Conservation (phyloP, 73 alveolate genomes). For the Stentor coeruleus region DNA sequence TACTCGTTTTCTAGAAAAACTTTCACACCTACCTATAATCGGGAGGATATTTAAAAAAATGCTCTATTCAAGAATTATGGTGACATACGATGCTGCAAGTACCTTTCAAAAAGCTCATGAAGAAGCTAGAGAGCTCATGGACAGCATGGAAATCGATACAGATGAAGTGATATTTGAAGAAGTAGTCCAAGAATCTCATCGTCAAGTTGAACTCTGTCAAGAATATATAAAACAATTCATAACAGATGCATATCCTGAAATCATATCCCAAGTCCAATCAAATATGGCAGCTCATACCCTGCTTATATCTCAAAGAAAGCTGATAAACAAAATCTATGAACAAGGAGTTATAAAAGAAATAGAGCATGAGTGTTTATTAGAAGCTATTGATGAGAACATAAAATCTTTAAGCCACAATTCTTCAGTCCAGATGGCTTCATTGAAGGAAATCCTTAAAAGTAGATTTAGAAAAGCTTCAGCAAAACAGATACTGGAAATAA, state of each 20-base stretch:
- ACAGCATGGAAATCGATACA: constrained; percentile 23
- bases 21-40: constrained; percentile 10
- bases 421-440: not conserved
- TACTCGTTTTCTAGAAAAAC: not conserved
- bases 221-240: not conserved
- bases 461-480: not conserved
- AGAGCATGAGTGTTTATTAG: not conserved
- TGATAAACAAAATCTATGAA: not conserved
- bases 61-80: constrained; percentile 22
- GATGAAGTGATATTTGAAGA: constrained; percentile 13
- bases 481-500: not conserved
- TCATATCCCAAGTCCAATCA: constrained; percentile 20
- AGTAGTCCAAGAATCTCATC: constrained; percentile 4
- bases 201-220: not conserved
- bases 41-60: not conserved
- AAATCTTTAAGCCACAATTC: not conserved
- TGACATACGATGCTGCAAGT: constrained; percentile 32
- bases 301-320: constrained; percentile 10
- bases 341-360: constrained; percentile 18
- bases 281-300: constrained; percentile 24
- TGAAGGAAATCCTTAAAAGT: not conserved
- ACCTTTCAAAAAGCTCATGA: constrained; percentile 37
- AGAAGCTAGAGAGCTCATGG: constrained; percentile 10
- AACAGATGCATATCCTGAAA: constrained; percentile 14
- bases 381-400: constrained; percentile 14